Evolutionary conservation across 352 stramenopile species (phyloP).

Genomic region (Phytophthora pluvialis): DNA sequence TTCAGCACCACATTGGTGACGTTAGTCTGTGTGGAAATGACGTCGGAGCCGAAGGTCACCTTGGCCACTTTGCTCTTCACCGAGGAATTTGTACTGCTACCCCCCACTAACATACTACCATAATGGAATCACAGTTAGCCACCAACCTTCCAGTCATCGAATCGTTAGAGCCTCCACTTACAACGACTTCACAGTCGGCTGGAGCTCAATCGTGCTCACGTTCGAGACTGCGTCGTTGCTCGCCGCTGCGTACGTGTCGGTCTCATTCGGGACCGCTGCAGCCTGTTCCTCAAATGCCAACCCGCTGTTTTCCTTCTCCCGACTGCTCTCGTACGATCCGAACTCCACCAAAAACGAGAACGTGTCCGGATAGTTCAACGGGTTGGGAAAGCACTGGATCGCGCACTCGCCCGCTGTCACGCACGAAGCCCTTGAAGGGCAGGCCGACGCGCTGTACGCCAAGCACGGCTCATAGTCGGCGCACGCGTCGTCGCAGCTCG

Average conservation of each 20-base stretch:
- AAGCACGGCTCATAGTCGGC: conserved; percentile 57
- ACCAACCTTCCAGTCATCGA: not conserved
- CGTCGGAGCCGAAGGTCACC: conserved; percentile 34
- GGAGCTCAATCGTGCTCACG: conserved; percentile 31
- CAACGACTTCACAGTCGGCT: conserved; percentile 35
- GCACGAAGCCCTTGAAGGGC: conserved; percentile 34
- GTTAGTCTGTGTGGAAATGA: conserved; percentile 34
- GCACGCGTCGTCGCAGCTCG: conserved; percentile 50
- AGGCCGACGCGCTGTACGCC: conserved; percentile 39
- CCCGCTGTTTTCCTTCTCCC: conserved; percentile 18
- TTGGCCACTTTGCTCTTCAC: conserved; percentile 47
- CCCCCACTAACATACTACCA: conserved; percentile 36
- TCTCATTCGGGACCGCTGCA: conserved; percentile 24
- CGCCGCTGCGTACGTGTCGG: conserved; percentile 33
- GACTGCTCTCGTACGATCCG: conserved; percentile 40
- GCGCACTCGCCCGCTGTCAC: conserved; percentile 37
- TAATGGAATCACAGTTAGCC: conserved; percentile 6
- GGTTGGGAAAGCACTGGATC: conserved; percentile 55
- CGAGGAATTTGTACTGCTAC: conserved; percentile 23
- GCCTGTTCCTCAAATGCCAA: conserved; percentile 24
- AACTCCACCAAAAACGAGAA: conserved; percentile 73
- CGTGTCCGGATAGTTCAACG: conserved; percentile 26
- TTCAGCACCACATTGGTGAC: conserved; percentile 38
- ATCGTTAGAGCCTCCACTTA: conserved; percentile 6
- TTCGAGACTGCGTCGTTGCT: conserved; percentile 45